These are phyloP conservation scores for Sphaceloma murrayae DNA, from an alignment of 2,329 filamentous ascomycete genomes.

Conservation along the genomic window DNA sequence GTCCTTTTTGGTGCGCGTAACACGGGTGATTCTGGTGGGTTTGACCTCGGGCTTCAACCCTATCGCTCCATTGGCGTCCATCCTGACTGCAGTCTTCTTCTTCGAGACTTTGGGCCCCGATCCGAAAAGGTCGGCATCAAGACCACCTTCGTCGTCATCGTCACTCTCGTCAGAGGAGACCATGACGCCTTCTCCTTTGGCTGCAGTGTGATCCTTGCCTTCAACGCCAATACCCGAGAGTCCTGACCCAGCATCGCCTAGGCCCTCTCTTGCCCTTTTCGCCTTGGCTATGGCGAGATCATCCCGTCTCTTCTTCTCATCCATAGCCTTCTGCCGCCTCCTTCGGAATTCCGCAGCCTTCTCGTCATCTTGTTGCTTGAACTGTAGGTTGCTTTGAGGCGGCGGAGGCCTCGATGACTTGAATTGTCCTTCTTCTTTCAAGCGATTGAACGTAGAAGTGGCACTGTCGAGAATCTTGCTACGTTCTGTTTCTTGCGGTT, in stretches of 20 bases:
- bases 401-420: background rate
- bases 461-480: constrained; percentile 24
- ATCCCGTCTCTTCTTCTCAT: constrained; percentile 63
- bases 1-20: constrained; percentile 76
- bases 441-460: constrained; percentile 22
- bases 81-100: constrained; percentile 31
- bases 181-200: constrained; percentile 78
- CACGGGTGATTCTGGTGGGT: constrained; percentile 75
- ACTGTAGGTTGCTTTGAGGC: background rate
- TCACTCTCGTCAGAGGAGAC: constrained; percentile 62
- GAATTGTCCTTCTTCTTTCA: background rate
- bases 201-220: constrained; percentile 66
- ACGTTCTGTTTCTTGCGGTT: constrained; percentile 33
- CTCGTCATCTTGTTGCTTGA: constrained; percentile 29
- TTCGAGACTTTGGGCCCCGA: constrained; percentile 35
- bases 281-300: constrained; percentile 61
- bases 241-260: constrained; percentile 70
- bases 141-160: constrained; percentile 34
- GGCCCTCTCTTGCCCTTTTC: constrained; percentile 40
- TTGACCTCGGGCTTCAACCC: constrained; percentile 39
- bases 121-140: constrained; percentile 60
- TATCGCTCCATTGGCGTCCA: constrained; percentile 25
- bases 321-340: constrained; percentile 63
- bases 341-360: constrained; percentile 55
- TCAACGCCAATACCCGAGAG: constrained; percentile 60